Conservation (phyloP, 805 yeast genomes). For the Barnettozyma botsteinii region DNA sequence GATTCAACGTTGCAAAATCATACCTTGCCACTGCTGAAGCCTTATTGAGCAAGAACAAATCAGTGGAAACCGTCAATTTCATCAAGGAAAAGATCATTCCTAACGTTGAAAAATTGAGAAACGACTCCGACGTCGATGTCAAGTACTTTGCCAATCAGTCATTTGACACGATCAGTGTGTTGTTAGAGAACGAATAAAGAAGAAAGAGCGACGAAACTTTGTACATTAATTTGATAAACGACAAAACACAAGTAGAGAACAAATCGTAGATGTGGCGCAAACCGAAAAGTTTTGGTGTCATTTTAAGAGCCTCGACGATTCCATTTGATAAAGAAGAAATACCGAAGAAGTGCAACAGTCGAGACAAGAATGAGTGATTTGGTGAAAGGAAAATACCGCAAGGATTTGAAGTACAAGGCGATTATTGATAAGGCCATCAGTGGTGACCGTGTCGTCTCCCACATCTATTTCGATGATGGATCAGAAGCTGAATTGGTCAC, state of each 20-base stretch:
- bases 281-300: background rate
- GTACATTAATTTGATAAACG: background rate
- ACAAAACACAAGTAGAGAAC: too few relatives aligned
- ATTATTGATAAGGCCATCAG: conserved; percentile 71
- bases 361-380: conserved; percentile 15
- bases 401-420: conserved; percentile 30
- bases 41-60: conserved; percentile 25
- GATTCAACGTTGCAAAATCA: conserved; percentile 92
- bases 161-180: conserved; percentile 28
- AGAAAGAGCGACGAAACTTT: background rate
- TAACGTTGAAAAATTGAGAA: conserved; percentile 53
- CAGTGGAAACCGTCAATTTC: conserved; percentile 25
- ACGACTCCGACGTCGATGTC: conserved; percentile 85
- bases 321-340: too few relatives aligned
- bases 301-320: too few relatives aligned
- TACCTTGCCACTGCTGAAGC: conserved; percentile 56
- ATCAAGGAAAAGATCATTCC: conserved; percentile 54
- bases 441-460: conserved; percentile 71
- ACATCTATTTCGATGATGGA: conserved; percentile 43
- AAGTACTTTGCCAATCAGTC: conserved; percentile 76
- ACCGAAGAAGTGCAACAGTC: too few relatives aligned
- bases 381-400: conserved; percentile 24
- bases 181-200: conserved; percentile 3
- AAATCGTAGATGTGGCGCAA: background rate
- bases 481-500: conserved; percentile 55